Evolutionary conservation across 2,329 filamentous ascomycete species (phyloP).

Genomic region (Penicillium oxalicum): DNA sequence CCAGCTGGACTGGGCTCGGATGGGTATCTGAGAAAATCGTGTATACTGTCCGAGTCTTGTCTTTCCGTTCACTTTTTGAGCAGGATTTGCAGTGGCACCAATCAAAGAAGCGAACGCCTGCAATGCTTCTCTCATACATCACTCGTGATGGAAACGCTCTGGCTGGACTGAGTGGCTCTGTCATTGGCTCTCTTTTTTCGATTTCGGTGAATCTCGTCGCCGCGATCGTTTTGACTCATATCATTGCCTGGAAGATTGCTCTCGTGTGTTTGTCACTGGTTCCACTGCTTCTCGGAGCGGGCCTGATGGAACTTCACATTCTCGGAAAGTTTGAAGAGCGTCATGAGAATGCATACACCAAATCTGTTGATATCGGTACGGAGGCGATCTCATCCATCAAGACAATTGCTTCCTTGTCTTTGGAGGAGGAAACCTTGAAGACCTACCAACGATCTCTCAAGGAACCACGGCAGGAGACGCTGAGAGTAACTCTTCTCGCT

Average conservation of each 20-base stretch:
- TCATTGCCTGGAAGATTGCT: constrained; percentile 71
- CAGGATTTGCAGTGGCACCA: constrained; percentile 69
- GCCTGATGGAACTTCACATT: constrained; percentile 61
- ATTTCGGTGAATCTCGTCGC: constrained; percentile 63
- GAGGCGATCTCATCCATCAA: constrained; percentile 50
- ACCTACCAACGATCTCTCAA: constrained; percentile 43
- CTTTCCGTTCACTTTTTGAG: constrained; percentile 59
- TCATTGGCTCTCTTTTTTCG: constrained; percentile 63
- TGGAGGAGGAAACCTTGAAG: constrained; percentile 45
- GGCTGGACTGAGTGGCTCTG: constrained; percentile 63
- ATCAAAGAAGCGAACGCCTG: constrained; percentile 56
- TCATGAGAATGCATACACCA: constrained; percentile 47
- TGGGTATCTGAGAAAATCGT: constrained; percentile 59
- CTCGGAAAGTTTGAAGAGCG: constrained; percentile 55
- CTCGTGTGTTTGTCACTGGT: constrained; percentile 64
- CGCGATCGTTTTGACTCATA: constrained; percentile 62
- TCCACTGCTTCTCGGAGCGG: constrained; percentile 62
- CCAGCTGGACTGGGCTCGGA: constrained; percentile 55
- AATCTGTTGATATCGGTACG: constrained; percentile 47
- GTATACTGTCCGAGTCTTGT: constrained; percentile 57
- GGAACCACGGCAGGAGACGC: constrained; percentile 45
- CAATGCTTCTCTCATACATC: constrained; percentile 59
- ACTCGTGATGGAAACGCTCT: constrained; percentile 63
- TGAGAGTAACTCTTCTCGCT: constrained; percentile 44
- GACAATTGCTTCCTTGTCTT: constrained; percentile 47